Conservation (phyloP, 1,284 basidiomycete genomes). For the Malassezia arunalokei region DNA sequence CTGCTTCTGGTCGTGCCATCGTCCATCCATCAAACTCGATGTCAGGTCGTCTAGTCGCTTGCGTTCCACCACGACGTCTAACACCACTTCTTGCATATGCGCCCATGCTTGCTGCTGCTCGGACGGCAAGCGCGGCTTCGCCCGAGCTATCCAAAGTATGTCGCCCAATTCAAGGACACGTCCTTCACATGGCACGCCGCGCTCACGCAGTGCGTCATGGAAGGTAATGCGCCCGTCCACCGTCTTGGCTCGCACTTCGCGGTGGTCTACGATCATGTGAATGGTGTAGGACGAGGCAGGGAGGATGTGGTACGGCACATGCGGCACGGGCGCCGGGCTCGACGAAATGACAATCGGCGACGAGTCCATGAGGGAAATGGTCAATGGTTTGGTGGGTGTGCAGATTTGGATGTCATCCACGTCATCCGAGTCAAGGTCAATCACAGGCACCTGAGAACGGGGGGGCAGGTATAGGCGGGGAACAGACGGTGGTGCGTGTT, state of each 20-base stretch:
- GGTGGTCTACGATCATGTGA: slow-evolving; percentile 51
- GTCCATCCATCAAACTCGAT: slow-evolving; percentile 51
- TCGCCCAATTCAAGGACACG: slow-evolving; percentile 52
- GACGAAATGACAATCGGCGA: slow-evolving; percentile 7
- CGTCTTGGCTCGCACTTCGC: slow-evolving; percentile 47
- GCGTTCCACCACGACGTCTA: slow-evolving; percentile 53
- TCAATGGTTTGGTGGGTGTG: not conserved
- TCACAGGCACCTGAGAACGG: not conserved
- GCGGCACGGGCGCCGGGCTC: not conserved
- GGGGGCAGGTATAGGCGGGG: slow-evolving; percentile 9
- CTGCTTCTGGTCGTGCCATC: slow-evolving; percentile 54
- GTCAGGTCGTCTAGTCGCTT: slow-evolving; percentile 53
- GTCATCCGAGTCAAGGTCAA: not conserved
- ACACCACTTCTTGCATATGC: slow-evolving; percentile 48
- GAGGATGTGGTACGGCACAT: slow-evolving; percentile 28
- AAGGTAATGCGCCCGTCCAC: slow-evolving; percentile 15
- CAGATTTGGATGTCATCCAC: slow-evolving; percentile 2
- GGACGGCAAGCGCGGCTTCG: slow-evolving; percentile 35
- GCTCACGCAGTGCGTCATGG: slow-evolving; percentile 21
- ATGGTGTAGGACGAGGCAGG: slow-evolving; percentile 51
- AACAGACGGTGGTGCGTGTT: not conserved
- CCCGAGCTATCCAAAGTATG: slow-evolving; percentile 52
- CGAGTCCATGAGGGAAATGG: slow-evolving; percentile 14
- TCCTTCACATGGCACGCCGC: slow-evolving; percentile 49
- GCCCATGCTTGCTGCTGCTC: slow-evolving; percentile 10